phyloP scores from a whole-genome alignment of 2,329 filamentous ascomycete species.

The Verticillium alfalfae region DNA sequence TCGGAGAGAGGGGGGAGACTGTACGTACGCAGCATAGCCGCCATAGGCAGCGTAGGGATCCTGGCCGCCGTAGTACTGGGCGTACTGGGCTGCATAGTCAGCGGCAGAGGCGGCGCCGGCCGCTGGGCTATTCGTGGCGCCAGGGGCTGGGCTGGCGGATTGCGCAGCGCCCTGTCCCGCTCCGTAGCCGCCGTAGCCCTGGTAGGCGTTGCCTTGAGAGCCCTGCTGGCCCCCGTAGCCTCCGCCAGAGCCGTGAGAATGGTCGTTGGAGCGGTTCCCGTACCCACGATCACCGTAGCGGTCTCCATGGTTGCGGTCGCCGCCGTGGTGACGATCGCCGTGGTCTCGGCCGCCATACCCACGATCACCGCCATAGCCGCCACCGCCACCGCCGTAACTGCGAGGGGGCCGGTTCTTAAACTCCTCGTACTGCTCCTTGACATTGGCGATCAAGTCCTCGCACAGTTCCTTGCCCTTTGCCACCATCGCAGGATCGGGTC shows the following conservation, averaged over 20 bases:
- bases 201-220: conserved; percentile 24
- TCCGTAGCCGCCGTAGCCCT: conserved; percentile 24
- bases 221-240: conserved; percentile 26
- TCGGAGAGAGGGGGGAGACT: background rate
- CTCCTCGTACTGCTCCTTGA: conserved; percentile 82
- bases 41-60: conserved; percentile 91
- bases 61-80: conserved; percentile 68
- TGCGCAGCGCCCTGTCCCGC: conserved; percentile 10
- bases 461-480: conserved; percentile 83
- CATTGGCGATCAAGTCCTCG: conserved; percentile 79
- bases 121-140: conserved; percentile 28
- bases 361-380: conserved; percentile 37
- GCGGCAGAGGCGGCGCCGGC: conserved; percentile 17
- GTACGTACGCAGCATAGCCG: conserved; percentile 68
- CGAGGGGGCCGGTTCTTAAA: conserved; percentile 81
- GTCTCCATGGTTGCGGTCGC: conserved; percentile 20
- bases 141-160: conserved; percentile 17
- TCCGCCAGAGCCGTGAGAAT: conserved; percentile 18
- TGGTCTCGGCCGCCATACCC: conserved; percentile 30
- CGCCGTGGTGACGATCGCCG: conserved; percentile 33
- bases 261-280: conserved; percentile 33
- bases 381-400: conserved; percentile 46
- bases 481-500: conserved; percentile 82
- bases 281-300: conserved; percentile 29
- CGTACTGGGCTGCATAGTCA: conserved; percentile 78